Evolutionary conservation across 768 basidiomycete species (phyloP).

Genomic region (Leccinum barrowsii): DNA sequence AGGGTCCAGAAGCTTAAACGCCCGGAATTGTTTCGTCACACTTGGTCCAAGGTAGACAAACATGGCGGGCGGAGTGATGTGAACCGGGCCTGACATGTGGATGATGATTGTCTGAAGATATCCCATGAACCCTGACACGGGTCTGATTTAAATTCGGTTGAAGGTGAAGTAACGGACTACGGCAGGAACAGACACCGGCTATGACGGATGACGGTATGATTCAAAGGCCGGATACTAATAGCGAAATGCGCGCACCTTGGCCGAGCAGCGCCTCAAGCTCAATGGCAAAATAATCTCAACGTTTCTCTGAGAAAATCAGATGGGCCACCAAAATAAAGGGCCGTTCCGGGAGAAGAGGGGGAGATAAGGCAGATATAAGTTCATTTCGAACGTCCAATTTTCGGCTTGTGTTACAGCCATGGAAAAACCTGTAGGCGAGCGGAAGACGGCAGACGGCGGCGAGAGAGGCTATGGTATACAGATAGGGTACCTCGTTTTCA

Average conservation of each 20-base stretch:
- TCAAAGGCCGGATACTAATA: slow-evolving; percentile 8
- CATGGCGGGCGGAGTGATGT: not conserved
- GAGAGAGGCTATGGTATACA: slow-evolving; percentile 29
- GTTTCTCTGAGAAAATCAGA: not conserved
- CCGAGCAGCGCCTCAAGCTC: not conserved
- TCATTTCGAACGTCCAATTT: too few relatives aligned
- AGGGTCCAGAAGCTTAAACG: not conserved
- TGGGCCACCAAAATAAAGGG: not conserved
- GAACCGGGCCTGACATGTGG: not conserved
- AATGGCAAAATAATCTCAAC: slow-evolving; percentile 29
- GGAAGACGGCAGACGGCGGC: slow-evolving; percentile 12
- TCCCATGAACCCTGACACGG: not conserved
- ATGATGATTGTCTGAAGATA: not conserved
- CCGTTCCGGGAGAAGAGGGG: not conserved
- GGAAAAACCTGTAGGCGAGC: slow-evolving; percentile 12
- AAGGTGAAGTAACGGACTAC: slow-evolving; percentile 1
- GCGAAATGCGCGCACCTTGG: slow-evolving; percentile 27
- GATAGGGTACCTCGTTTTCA: slow-evolving; percentile 19
- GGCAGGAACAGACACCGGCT: not conserved
- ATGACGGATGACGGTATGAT: not conserved
- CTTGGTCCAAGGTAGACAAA: not conserved
- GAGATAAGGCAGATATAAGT: slow-evolving; percentile 19
- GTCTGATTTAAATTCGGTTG: not conserved
- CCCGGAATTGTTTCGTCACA: not conserved
- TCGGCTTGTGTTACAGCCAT: slow-evolving; percentile 7